Conservation (phyloP, 306 rosid species). For the Calophaca sinica region DNA sequence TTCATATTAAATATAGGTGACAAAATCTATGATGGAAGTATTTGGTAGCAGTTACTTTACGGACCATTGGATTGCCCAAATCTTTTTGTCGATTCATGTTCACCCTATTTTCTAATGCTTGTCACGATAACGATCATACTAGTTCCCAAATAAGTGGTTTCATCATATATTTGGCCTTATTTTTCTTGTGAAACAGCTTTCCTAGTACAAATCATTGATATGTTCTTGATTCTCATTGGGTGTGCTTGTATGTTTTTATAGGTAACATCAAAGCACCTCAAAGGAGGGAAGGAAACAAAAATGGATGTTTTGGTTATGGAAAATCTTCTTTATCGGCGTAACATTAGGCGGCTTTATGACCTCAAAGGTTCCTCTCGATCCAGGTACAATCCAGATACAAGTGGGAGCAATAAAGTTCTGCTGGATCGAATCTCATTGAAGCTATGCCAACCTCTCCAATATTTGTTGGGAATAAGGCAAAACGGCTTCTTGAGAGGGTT, state of each 20-base stretch:
- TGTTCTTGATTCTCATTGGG: constrained; percentile 43
- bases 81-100: constrained; percentile 31
- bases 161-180: constrained; percentile 30
- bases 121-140: constrained; percentile 9
- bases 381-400: constrained; percentile 84
- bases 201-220: constrained; percentile 21
- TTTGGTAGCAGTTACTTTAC: not conserved
- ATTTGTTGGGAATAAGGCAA: constrained; percentile 83
- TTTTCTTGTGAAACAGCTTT: constrained; percentile 33
- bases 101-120: constrained; percentile 24
- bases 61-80: constrained; percentile 8
- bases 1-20: constrained; percentile 23
- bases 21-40: not conserved
- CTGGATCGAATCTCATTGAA: constrained; percentile 89
- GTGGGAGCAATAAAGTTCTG: constrained; percentile 82
- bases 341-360: constrained; percentile 76
- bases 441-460: constrained; percentile 92
- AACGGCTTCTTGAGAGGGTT: constrained; percentile 83
- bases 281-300: constrained; percentile 86
- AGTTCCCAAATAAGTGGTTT: constrained; percentile 31
- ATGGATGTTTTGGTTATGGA: constrained; percentile 96
- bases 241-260: constrained; percentile 42
- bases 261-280: constrained; percentile 75
- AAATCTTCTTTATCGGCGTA: constrained; percentile 79
- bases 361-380: constrained; percentile 89